Evolutionary conservation across 1,139 yeast genomes (phyloP).

Genomic region (Blastobotrys indianensis): DNA sequence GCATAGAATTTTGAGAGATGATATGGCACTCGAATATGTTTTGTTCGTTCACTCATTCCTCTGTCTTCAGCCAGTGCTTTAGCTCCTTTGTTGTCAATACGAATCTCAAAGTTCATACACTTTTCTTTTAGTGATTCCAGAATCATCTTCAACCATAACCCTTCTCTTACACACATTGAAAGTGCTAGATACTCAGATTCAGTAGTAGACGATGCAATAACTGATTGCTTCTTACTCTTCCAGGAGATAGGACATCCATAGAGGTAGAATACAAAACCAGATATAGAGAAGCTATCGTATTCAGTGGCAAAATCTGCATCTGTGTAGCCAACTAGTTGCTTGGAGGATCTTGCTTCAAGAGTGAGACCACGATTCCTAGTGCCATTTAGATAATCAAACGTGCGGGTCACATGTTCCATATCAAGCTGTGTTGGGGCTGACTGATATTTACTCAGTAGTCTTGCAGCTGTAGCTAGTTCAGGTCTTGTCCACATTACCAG

Average conservation of each 20-base stretch:
- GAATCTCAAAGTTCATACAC: too few species aligned
- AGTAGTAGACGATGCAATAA: not conserved
- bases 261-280: not conserved
- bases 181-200: not conserved
- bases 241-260: not conserved
- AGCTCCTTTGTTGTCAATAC: too few species aligned
- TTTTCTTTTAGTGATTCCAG: too few species aligned
- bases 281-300: not conserved
- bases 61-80: too few species aligned
- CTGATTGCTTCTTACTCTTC: not conserved
- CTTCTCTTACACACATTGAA: too few species aligned
- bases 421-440: not conserved
- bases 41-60: too few species aligned
- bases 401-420: too few species aligned
- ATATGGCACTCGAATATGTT: too few species aligned
- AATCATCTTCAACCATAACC: too few species aligned
- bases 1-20: too few species aligned
- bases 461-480: not conserved
- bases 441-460: not conserved
- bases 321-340: not conserved
- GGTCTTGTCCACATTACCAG: constrained; percentile 1
- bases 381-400: not conserved
- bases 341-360: too few species aligned
- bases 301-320: constrained; percentile 2
- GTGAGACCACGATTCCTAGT: not conserved